Evolutionary conservation across 169 alveolate species (phyloP), one percentile per base, ranked within the genome.

Genomic region (Plasmodium sp.): DNA sequence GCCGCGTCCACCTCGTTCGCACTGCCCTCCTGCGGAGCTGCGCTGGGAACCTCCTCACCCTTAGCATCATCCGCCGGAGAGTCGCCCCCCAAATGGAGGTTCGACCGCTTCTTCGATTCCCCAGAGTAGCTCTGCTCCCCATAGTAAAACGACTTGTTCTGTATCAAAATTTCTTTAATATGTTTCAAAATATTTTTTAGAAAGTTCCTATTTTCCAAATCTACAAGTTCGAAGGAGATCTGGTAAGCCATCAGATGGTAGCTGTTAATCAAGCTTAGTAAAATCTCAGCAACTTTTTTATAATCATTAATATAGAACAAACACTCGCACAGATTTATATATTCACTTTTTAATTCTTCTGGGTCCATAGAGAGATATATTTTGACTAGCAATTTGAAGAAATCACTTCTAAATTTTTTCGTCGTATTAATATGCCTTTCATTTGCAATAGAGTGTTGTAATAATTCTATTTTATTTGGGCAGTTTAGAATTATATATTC

Each of bases 201-300:
- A 95, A 98, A 99, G 48, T 93, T 80, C 45, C 98, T 98, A 96
- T 98, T 98, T 94, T 98, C 98, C 80, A 97, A 98, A 79, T 99
- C 99, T 27, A 97, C 98, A 36, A 99, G 95, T 96, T 99, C 99
- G 93, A 97, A 97, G 41, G 98, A 98, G 75, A 99, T 96, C 96
- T 99, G 98, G 92, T 95, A 97, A 39, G 99, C 99, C 83, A 96
- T 94, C 45, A 97, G 91, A 74, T 97, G 97, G 31, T 97, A 97
- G 36, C 67, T 96, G 34, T 73, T 73, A 39, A 98, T 51, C 81
- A 98, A 95, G 18, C 92, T 96, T 16, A 96, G 90, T 51, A 98
- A 97, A 73, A 98, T 93, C 81, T 95, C 96, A 12, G 99, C 98
- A 74, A 98, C 97, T 16, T 98, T 97, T 84, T 98, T 98, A 72